Evolutionary conservation across 2,329 filamentous ascomycete species (phyloP), one percentile per base, ranked within the genome.

Genomic region (Botryotinia convoluta): DNA sequence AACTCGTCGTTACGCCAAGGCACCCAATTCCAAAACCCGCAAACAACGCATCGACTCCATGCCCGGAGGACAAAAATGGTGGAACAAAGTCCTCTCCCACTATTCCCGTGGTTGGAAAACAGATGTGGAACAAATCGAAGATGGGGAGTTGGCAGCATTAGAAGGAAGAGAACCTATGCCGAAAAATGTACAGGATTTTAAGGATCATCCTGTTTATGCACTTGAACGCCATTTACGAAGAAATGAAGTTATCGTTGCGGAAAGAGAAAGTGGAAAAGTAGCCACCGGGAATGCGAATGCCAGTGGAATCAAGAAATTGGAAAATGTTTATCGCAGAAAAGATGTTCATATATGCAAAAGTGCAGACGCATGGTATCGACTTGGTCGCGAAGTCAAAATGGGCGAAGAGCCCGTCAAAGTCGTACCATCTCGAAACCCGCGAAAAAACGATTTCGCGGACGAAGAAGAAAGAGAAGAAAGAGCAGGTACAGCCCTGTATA

Each of bases 21-120:
- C 92, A 0, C 98, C 92, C 83, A 96, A 94, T 77, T 93, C 95
- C 35, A 98, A 98, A 82, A 97, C 95, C 1, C 88, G 93, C 35
- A 94, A 90, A 76, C 83, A 88, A 74, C 90, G 96, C n/a, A 87
- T 99, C 2, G 96, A 98, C 73, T 74, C 85, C 81, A 62, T 85
- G 84, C 82, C 86, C 77, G 78, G 83, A 16, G 87, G 84, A 0
- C 83, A 83, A 16, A 79, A 79, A 71, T 91, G 89, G 89, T 89
- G 87, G 86, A 82, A 82, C 4, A 85, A 82, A 69, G 84, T 85
- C 0, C 83, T 90, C 81, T 83, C 83, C 74, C 79, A 83, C 29
- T 91, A 87, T 77, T 80, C 80, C 26, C 82, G 82, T 1, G 83
- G 81, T 3, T 80, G 79, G 64, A 80, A 79, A 3, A 86, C 83